A percentile compares a stretch with the other conserved stretches of the same genome.
These are phyloP conservation scores for Phylloporus scabripes DNA, from an alignment of 768 basidiomycete species.

Conservation along the genomic window DNA sequence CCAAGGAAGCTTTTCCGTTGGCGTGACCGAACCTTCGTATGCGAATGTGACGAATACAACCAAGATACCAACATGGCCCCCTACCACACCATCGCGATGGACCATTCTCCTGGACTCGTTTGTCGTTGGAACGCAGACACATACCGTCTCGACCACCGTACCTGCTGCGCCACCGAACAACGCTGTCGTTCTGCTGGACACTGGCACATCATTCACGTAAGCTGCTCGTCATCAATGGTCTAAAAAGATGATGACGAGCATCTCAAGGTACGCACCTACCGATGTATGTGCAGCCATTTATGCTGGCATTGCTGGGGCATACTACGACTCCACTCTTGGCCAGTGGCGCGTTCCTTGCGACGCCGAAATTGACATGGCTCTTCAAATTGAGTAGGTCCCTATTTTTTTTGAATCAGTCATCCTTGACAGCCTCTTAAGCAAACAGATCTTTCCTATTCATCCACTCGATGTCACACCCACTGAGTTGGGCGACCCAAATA, in stretches of 20 bases:
- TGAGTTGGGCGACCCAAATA: slow-evolving; percentile 38
- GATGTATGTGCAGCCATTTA: slow-evolving; percentile 69
- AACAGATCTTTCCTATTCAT: slow-evolving; percentile 71
- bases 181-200: slow-evolving; percentile 74
- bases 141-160: slow-evolving; percentile 51
- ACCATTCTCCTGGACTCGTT: slow-evolving; percentile 71
- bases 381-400: slow-evolving; percentile 64
- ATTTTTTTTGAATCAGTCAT: slow-evolving; percentile 3
- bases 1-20: slow-evolving; percentile 68
- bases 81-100: slow-evolving; percentile 60
- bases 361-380: slow-evolving; percentile 68
- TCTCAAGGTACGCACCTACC: slow-evolving; percentile 59
- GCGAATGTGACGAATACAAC: slow-evolving; percentile 49
- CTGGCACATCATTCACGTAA: slow-evolving; percentile 76
- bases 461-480: slow-evolving; percentile 68
- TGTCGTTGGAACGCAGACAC: slow-evolving; percentile 49
- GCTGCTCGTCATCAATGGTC: slow-evolving; percentile 21
- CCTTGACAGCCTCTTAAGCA: slow-evolving; percentile 37
- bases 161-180: slow-evolving; percentile 56
- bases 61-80: slow-evolving; percentile 71
- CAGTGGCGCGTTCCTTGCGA: slow-evolving; percentile 74
- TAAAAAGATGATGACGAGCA: slow-evolving; percentile 4
- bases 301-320: slow-evolving; percentile 55
- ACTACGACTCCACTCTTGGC: slow-evolving; percentile 43
- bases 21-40: slow-evolving; percentile 65